Conservation (phyloP, 1,139 yeast genomes). For the Magnusiomyces suaveolens region DNA sequence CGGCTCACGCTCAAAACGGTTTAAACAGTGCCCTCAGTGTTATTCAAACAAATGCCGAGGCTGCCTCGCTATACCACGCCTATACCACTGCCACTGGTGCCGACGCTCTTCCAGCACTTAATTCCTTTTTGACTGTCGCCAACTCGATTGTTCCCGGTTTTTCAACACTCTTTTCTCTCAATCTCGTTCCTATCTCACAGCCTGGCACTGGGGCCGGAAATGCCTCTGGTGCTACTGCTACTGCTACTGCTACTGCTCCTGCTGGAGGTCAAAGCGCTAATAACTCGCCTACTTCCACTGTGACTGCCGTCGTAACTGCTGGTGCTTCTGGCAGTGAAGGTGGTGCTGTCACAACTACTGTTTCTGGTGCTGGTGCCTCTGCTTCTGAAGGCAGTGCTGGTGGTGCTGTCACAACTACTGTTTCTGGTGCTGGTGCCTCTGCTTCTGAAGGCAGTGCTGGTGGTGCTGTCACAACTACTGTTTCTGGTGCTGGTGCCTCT, state of each 20-base stretch:
- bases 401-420: constrained; percentile 1
- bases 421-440: constrained; percentile 5
- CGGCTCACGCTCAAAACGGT: constrained; percentile 3
- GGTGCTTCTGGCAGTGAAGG: neutral
- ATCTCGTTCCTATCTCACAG: neutral
- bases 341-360: neutral
- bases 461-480: neutral
- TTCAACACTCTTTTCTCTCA: constrained; percentile 7
- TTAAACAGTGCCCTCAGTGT: constrained; percentile 8
- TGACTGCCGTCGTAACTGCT: neutral
- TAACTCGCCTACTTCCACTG: neutral
- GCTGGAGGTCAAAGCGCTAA: neutral
- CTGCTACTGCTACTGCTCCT: constrained; percentile 1
- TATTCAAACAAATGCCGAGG: constrained; percentile 9
- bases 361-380: constrained; percentile 2
- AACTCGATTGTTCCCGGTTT: constrained; percentile 8
- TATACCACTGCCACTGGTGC: constrained; percentile 14
- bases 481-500: neutral
- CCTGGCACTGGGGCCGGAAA: neutral
- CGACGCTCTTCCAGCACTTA: constrained; percentile 11
- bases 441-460: neutral
- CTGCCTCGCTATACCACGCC: constrained; percentile 7
- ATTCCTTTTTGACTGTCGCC: constrained; percentile 11
- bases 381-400: too few relatives aligned
- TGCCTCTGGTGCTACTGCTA: constrained; percentile 5